A percentile compares a stretch with the other conserved stretches of the same genome.
Evolutionary conservation across 352 stramenopile genomes (phyloP).

Genomic region (Globisporangium radiosum): DNA sequence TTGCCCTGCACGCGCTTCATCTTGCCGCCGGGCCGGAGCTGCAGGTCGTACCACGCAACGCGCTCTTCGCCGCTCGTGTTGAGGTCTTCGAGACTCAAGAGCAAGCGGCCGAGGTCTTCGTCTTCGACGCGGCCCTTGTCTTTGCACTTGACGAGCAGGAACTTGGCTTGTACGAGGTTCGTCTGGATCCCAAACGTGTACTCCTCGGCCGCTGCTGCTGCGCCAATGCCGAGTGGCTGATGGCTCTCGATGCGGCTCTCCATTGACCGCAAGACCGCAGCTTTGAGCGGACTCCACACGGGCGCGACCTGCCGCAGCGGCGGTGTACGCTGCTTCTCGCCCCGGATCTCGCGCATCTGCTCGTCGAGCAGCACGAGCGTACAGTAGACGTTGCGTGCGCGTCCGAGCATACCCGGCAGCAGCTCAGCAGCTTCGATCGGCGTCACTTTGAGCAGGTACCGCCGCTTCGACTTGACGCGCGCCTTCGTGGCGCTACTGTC

Average conservation of each 20-base stretch:
- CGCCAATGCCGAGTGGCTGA: conserved; percentile 80
- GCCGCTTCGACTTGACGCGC: conserved; percentile 63
- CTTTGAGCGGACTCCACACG: conserved; percentile 81
- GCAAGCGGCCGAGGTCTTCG: conserved; percentile 69
- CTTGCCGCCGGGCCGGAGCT: conserved; percentile 67
- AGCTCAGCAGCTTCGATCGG: conserved; percentile 76
- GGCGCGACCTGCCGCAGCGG: conserved; percentile 48
- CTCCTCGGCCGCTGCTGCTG: conserved; percentile 71
- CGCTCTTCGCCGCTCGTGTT: conserved; percentile 80
- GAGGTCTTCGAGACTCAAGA: conserved; percentile 78
- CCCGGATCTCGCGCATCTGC: conserved; percentile 82
- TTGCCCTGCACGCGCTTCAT: conserved; percentile 85
- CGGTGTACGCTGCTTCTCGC: conserved; percentile 82
- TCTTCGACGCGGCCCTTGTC: conserved; percentile 82
- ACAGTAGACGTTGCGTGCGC: conserved; percentile 71
- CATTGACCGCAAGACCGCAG: conserved; percentile 68
- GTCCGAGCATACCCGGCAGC: conserved; percentile 46
- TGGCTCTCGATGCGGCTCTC: conserved; percentile 75
- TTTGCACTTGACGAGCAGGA: conserved; percentile 84
- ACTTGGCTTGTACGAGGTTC: conserved; percentile 72
- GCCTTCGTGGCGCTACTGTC: conserved; percentile 19
- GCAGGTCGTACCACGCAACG: conserved; percentile 82
- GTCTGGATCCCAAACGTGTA: conserved; percentile 84
- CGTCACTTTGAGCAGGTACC: conserved; percentile 81
- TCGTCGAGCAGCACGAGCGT: conserved; percentile 79